Evolutionary conservation across 768 basidiomycete species (phyloP).

Genomic region (Hericium coralloides): DNA sequence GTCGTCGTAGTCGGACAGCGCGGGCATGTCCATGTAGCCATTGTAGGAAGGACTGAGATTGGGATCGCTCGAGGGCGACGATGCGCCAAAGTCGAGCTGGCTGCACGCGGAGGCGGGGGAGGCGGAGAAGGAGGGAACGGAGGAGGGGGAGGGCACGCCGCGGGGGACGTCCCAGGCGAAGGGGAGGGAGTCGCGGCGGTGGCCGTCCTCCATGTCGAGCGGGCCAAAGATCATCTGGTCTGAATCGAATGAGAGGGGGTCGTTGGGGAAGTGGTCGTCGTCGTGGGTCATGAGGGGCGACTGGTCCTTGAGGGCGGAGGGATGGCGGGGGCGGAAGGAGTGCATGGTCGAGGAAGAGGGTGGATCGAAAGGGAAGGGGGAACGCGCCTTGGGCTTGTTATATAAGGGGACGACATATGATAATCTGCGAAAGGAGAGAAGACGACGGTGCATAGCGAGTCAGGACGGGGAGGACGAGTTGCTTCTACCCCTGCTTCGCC

Average conservation of each 20-base stretch:
- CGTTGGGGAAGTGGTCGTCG: conserved; percentile 22
- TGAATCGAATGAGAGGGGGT: conserved; percentile 27
- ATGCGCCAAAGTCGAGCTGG: conserved; percentile 33
- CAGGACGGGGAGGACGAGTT: too few species aligned
- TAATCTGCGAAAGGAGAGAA: too few species aligned
- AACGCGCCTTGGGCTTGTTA: too few species aligned
- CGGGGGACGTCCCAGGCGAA: conserved; percentile 32
- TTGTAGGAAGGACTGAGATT: conserved; percentile 26
- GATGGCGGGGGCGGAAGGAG: conserved; percentile 10
- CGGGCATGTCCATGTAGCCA: conserved; percentile 23
- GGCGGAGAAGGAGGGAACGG: conserved; percentile 29
- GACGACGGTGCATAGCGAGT: too few species aligned
- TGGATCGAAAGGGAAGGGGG: conserved; percentile 14
- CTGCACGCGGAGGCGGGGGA: conserved; percentile 31
- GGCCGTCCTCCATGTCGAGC: conserved; percentile 46
- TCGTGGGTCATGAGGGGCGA: conserved; percentile 17
- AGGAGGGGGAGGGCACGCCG: conserved; percentile 30
- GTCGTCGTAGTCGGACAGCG: conserved; percentile 32
- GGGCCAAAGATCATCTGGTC: conserved; percentile 50
- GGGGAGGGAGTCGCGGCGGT: conserved; percentile 19
- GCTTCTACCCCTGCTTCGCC: too few species aligned
- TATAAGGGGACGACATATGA: too few species aligned
- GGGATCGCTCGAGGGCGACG: conserved; percentile 29
- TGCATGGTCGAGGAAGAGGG: conserved; percentile 21
- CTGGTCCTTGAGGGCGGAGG: conserved; percentile 17